These are phyloP conservation scores for Arabidopsis suecica DNA, from an alignment of 345 rosid species.

Conservation along the genomic window DNA sequence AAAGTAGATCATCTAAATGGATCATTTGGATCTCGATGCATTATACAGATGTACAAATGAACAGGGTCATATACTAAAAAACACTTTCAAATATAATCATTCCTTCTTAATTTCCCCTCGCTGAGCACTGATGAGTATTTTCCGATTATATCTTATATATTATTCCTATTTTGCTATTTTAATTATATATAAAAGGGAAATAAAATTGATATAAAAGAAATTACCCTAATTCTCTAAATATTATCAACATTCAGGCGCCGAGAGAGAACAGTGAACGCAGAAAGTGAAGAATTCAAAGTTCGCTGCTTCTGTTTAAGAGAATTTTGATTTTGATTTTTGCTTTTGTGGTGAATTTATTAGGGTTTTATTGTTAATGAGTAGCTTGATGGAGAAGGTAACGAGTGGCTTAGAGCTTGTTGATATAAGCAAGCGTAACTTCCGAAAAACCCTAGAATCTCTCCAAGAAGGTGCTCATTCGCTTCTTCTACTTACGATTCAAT, in stretches of 20 bases:
- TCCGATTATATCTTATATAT: no score
- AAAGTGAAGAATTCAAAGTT: conserved; percentile 17
- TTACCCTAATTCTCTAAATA: background rate
- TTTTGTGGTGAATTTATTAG: background rate
- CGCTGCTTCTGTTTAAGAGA: background rate
- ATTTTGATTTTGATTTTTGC: background rate
- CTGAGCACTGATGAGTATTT: no score
- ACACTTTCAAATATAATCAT: no score
- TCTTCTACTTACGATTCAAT: conserved; percentile 48
- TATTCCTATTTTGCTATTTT: no score
- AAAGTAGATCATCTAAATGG: no score
- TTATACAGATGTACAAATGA: no score
- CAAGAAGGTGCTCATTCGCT: conserved; percentile 53
- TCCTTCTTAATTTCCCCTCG: no score
- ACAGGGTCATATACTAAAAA: no score
- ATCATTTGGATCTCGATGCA: no score
- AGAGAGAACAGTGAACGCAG: background rate
- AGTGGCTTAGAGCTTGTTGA: conserved; percentile 22
- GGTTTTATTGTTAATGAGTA: conserved; percentile 10
- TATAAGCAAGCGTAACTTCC: conserved; percentile 33
- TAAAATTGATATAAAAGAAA: background rate
- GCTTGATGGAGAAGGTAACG: conserved; percentile 41
- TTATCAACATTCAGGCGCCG: background rate
- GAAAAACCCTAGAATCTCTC: conserved; percentile 43
- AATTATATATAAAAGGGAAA: background rate